A percentile compares a stretch with the other conserved stretches of the same genome.
These are phyloP conservation scores for Anaeromyces robustus DNA, from an alignment of 192 early-diverging fungal species.

Conservation along the genomic window DNA sequence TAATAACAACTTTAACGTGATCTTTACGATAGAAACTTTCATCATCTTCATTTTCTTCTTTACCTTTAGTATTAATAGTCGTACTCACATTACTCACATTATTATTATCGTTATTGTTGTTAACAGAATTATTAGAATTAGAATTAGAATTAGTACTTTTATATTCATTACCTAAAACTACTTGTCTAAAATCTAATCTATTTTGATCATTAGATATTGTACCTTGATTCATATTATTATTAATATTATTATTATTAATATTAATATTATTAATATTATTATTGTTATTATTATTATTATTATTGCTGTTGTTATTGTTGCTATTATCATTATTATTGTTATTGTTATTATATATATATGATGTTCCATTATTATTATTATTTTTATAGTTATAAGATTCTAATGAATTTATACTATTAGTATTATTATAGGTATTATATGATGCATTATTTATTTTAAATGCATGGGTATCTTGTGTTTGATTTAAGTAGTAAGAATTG, in stretches of 20 bases:
- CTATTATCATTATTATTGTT: not conserved
- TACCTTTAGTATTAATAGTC: too few relatives aligned
- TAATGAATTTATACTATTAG: too few relatives aligned
- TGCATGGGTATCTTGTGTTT: too few relatives aligned
- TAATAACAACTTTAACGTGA: not conserved
- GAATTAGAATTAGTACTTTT: too few relatives aligned
- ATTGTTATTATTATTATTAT: not conserved
- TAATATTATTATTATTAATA: not conserved
- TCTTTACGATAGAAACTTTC: not conserved
- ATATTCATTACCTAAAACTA: not conserved
- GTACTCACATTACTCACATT: not conserved
- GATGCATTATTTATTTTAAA: too few relatives aligned
- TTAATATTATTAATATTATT: not conserved
- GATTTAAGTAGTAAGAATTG: too few relatives aligned
- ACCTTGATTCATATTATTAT: not conserved
- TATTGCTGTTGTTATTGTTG: too few relatives aligned
- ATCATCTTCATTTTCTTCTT: not conserved
- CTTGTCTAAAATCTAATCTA: not conserved
- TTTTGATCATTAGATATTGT: not conserved
- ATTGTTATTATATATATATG: not conserved
- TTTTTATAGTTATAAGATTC: too few relatives aligned
- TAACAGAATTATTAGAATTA: too few relatives aligned
- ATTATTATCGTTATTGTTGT: too few relatives aligned
- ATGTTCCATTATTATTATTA: too few relatives aligned
- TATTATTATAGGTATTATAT: too few relatives aligned